Conservation (phyloP, 192 early-diverging fungal species). For the Backusella liffmaniae region DNA sequence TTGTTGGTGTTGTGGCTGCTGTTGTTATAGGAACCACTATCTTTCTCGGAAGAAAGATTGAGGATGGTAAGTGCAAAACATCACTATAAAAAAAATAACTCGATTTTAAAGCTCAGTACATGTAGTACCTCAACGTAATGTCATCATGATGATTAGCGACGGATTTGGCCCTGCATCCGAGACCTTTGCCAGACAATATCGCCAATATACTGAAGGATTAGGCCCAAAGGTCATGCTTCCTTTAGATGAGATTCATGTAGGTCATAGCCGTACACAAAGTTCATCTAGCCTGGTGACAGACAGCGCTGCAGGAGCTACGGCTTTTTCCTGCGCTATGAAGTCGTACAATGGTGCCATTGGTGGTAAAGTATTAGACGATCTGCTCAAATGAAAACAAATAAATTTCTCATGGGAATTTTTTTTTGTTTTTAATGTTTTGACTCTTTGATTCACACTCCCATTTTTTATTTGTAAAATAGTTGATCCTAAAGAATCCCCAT, state of each 20-base stretch:
- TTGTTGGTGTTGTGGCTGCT: conserved; percentile 8
- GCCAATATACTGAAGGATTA: conserved; percentile 13
- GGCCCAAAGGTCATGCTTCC: conserved; percentile 30
- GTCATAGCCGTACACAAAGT: conserved; percentile 50
- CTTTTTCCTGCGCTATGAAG: conserved; percentile 51
- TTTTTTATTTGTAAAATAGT: conserved; percentile 17
- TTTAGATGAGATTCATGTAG: conserved; percentile 50
- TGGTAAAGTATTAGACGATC: conserved; percentile 17
- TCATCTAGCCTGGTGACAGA: conserved; percentile 53
- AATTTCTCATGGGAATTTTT: neutral
- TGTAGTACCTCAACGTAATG: conserved; percentile 23
- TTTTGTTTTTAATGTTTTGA: neutral
- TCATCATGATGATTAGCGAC: conserved; percentile 63
- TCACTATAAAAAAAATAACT: neutral
- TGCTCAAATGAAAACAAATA: neutral
- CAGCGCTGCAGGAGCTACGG: conserved; percentile 62
- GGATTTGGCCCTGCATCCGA: conserved; percentile 61
- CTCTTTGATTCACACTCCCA: neutral
- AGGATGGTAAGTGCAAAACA: neutral
- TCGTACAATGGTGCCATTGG: conserved; percentile 57
- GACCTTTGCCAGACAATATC: conserved; percentile 50
- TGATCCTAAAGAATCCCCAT: conserved; percentile 36
- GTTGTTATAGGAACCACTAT: conserved; percentile 13
- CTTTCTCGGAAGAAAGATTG: conserved; percentile 1
- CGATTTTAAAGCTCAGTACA: neutral